Conservation (phyloP, 2,329 filamentous ascomycete genomes). For the Penicillium italicum region DNA sequence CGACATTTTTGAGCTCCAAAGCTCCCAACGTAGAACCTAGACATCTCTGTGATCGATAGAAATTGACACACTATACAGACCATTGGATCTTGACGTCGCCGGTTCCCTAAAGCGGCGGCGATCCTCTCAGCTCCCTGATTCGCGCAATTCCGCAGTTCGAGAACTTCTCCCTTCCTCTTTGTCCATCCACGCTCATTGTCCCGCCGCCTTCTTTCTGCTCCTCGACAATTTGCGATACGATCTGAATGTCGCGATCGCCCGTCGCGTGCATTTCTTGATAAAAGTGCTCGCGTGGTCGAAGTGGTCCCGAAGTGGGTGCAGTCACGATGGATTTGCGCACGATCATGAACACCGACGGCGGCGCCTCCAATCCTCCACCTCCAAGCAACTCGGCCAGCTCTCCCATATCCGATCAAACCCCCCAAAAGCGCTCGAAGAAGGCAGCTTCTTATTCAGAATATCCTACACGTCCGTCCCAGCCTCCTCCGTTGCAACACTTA, state of each 20-base stretch:
- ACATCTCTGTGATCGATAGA: not conserved
- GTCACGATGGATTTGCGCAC: slow-evolving; percentile 51
- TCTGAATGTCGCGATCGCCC: slow-evolving; percentile 21
- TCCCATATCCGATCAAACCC: slow-evolving; percentile 23
- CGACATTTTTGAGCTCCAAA: slow-evolving; percentile 2
- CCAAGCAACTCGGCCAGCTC: slow-evolving; percentile 31
- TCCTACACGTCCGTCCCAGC: slow-evolving; percentile 35
- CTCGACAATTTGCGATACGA: slow-evolving; percentile 7
- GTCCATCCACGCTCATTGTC: slow-evolving; percentile 15
- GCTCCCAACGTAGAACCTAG: slow-evolving; percentile 1
- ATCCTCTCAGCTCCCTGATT: slow-evolving; percentile 23
- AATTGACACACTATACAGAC: not conserved
- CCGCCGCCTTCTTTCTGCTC: slow-evolving; percentile 8
- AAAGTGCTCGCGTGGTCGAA: slow-evolving; percentile 17
- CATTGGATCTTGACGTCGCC: slow-evolving; percentile 7
- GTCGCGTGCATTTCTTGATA: slow-evolving; percentile 15
- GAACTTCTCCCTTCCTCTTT: slow-evolving; percentile 26
- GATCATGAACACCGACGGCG: slow-evolving; percentile 49
- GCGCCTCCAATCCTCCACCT: slow-evolving; percentile 30
- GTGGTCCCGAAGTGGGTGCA: slow-evolving; percentile 17
- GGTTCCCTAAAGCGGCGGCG: slow-evolving; percentile 24
- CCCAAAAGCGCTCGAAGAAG: slow-evolving; percentile 27
- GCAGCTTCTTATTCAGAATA: slow-evolving; percentile 28
- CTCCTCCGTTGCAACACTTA: slow-evolving; percentile 45
- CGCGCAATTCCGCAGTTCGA: slow-evolving; percentile 18